Conservation (phyloP, 2,329 filamentous ascomycete species). For the Dactylella cylindrospora region DNA sequence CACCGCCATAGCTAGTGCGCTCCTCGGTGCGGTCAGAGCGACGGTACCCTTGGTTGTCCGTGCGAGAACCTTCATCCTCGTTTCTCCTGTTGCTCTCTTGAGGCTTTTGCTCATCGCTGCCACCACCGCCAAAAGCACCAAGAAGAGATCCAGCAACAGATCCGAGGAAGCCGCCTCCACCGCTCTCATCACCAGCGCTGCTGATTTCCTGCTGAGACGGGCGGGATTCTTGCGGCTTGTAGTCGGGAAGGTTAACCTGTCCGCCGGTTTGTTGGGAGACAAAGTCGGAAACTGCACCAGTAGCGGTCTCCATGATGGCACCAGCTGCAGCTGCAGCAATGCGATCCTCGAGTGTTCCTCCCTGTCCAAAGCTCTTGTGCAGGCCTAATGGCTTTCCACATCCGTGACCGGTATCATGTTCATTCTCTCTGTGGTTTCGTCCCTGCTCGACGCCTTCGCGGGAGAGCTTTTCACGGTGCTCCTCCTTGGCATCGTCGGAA, state of each 20-base stretch:
- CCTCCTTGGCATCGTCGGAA: slow-evolving; percentile 63
- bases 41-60: slow-evolving; percentile 64
- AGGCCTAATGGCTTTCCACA: slow-evolving; percentile 74
- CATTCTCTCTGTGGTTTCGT: slow-evolving; percentile 82
- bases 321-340: slow-evolving; percentile 58
- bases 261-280: slow-evolving; percentile 50
- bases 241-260: slow-evolving; percentile 33
- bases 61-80: slow-evolving; percentile 63
- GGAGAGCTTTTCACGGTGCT: slow-evolving; percentile 73
- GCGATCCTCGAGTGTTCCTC: slow-evolving; percentile 62
- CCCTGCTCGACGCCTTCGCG: slow-evolving; percentile 74
- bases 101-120: slow-evolving; percentile 59
- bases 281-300: slow-evolving; percentile 50
- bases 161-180: slow-evolving; percentile 70
- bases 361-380: slow-evolving; percentile 61
- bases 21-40: slow-evolving; percentile 62
- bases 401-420: slow-evolving; percentile 80
- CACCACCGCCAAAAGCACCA: slow-evolving; percentile 60
- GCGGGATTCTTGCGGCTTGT: slow-evolving; percentile 44
- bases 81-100: slow-evolving; percentile 57
- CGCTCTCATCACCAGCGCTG: slow-evolving; percentile 57
- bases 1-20: slow-evolving; percentile 55
- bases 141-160: slow-evolving; percentile 69
- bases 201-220: slow-evolving; percentile 56
- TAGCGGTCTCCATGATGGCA: slow-evolving; percentile 47